These are phyloP conservation scores for Phaeosphaeria sp. DNA, from an alignment of 2,329 filamentous ascomycete species.

Conservation along the genomic window DNA sequence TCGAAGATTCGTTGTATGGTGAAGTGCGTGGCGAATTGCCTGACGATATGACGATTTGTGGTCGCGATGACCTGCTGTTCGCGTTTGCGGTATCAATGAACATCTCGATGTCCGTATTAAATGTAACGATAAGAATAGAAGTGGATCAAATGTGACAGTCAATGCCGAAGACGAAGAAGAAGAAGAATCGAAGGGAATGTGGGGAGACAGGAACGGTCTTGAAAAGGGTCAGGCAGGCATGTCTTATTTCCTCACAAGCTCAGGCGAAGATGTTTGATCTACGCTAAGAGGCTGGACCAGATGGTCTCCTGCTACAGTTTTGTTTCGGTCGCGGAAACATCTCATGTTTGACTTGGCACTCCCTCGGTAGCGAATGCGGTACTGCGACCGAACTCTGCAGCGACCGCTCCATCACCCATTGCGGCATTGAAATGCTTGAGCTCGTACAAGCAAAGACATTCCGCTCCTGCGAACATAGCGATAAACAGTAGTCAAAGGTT, in stretches of 20 bases:
- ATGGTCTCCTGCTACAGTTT: constrained; percentile 25
- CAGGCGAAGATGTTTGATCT: constrained; percentile 21
- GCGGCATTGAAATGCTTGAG: not conserved
- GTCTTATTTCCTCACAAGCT: constrained; percentile 14
- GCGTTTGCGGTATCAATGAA: constrained; percentile 43
- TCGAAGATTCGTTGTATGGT: constrained; percentile 24
- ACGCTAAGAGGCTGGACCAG: constrained; percentile 9
- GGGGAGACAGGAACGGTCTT: constrained; percentile 5
- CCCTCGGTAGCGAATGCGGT: constrained; percentile 1
- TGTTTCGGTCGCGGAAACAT: constrained; percentile 37
- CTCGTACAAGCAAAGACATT: not conserved
- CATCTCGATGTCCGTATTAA: constrained; percentile 21
- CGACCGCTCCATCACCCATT: not conserved
- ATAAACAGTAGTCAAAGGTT: not conserved
- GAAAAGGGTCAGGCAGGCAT: constrained; percentile 20
- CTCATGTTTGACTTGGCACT: constrained; percentile 26
- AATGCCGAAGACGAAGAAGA: not conserved
- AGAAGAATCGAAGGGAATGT: constrained; percentile 3
- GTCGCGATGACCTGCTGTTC: constrained; percentile 29
- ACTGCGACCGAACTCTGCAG: not conserved
- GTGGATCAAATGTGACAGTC: not conserved
- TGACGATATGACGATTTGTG: constrained; percentile 18
- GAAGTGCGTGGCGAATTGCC: constrained; percentile 14
- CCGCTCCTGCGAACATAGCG: no score
- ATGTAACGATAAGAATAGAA: not conserved